These are phyloP conservation scores for Colletotrichum orchidophilum DNA, from an alignment of 2,329 filamentous ascomycete genomes.

Conservation along the genomic window DNA sequence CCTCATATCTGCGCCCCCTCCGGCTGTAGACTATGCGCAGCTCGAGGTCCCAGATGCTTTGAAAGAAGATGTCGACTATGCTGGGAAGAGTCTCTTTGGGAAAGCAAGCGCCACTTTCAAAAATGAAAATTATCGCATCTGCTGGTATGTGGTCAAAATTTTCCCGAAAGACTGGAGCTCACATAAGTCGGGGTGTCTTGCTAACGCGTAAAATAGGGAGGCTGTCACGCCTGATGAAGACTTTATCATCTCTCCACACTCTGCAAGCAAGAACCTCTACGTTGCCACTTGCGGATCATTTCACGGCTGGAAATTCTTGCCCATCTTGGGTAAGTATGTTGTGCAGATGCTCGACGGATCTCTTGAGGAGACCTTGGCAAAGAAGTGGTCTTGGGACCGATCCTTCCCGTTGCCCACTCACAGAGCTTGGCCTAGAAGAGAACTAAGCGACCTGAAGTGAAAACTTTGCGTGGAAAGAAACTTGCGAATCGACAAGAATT, in stretches of 20 bases:
- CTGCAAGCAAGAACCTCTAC: constrained; percentile 55
- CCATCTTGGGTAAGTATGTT: constrained; percentile 61
- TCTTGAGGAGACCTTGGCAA: constrained; percentile 43
- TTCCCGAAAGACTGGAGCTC: background rate
- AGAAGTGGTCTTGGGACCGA: constrained; percentile 46
- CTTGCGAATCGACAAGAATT: background rate
- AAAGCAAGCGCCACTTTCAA: constrained; percentile 59
- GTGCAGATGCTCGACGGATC: constrained; percentile 49
- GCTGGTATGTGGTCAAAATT: constrained; percentile 55
- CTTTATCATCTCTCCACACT: constrained; percentile 60
- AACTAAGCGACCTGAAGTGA: background rate
- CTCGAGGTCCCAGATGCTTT: constrained; percentile 59
- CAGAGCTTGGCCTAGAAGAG: constrained; percentile 1
- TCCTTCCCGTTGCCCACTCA: constrained; percentile 1
- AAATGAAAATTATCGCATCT: constrained; percentile 64
- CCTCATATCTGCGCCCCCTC: constrained; percentile 58
- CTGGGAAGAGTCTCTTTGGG: constrained; percentile 62
- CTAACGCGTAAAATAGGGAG: constrained; percentile 51
- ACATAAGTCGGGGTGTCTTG: background rate
- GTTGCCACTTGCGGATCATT: constrained; percentile 65
- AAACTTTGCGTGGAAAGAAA: background rate
- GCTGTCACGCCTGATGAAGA: constrained; percentile 61
- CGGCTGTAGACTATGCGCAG: constrained; percentile 59
- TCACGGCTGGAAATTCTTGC: constrained; percentile 62
- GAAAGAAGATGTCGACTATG: constrained; percentile 59